Base-by-base conservation (phyloP, 441 rosid species). In the Raphanus hybrid region DNA sequence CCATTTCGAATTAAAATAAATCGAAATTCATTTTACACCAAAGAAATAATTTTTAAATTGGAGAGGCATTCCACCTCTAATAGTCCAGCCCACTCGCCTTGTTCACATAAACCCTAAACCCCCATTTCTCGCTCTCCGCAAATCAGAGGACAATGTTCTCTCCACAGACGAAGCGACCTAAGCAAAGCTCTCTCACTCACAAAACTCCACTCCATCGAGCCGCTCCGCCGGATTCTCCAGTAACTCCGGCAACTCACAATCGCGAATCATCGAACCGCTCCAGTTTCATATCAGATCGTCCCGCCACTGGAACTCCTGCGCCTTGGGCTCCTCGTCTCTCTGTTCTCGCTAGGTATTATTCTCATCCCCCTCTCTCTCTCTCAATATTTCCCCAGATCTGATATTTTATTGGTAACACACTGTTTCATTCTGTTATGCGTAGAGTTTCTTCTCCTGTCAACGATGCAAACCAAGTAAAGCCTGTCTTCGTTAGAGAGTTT, bases 281-380 rank as follows among this genome's bases (percentile, higher is more conserved):
- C 45, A 48, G 15, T 80, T 71, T 82, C 43, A 77, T 87, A 52
- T 89, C 92, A 64, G 84, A 86, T 76, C 91, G 93, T 12, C 97
- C 99, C 7, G 35, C 32, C 79, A 85, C 96, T 26, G 99, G 99
- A 39, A 92, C 98, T 70, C 98, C 99, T 2, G 96, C 93, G 64
- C 96, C 99, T 62, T 92, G 98, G 98, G 96, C 91, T 60, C 88
- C 96, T 71, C 98, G 92, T 80, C 80, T 95, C 20, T 95, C 99
- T 12, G 93, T 91, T 77, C 96, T 95, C 55, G 96, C 99, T 73
- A 86, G 99, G 99, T 94, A 83, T 27, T 7, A 57, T 52, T 4
- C 26, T 23, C 2, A 23, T 23, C 64, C 35, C 23, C 69, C 11
- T 7, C 48, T 41, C 48, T 41, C 12, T 41, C 48, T 10, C 73